These are phyloP conservation scores for Pseudonitzschia multistriata DNA, from an alignment of 108 stramenopile genomes.

Conservation along the genomic window DNA sequence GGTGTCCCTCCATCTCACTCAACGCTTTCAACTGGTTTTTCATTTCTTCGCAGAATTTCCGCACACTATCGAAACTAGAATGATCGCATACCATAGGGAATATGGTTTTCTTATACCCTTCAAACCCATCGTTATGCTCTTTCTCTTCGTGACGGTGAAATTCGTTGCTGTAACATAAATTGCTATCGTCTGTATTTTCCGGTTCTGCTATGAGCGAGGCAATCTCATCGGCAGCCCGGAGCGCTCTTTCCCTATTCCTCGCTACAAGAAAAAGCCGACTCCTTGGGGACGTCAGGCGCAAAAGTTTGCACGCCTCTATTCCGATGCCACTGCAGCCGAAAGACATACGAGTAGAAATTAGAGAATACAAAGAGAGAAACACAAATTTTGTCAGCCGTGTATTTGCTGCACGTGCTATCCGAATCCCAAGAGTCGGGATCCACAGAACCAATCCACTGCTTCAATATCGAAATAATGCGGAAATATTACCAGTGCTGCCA, in stretches of 20 bases:
- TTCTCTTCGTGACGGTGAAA: neutral
- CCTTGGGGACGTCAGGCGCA: constrained; percentile 25
- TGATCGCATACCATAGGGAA: constrained; percentile 46
- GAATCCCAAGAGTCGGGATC: no score
- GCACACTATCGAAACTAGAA: constrained; percentile 25
- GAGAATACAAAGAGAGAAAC: no score
- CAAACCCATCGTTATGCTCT: neutral
- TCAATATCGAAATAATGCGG: neutral
- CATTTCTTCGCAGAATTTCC: constrained; percentile 21
- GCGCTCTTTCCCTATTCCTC: constrained; percentile 32
- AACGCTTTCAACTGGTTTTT: constrained; percentile 15
- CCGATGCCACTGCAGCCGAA: constrained; percentile 35
- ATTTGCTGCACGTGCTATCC: no score
- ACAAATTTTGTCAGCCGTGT: no score
- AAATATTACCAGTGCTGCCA: neutral
- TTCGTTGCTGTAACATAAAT: neutral
- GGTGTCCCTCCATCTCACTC: neutral
- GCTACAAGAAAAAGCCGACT: constrained; percentile 37
- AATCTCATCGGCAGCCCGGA: constrained; percentile 5
- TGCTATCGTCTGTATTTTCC: neutral
- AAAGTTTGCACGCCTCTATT: constrained; percentile 35
- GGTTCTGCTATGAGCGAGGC: neutral
- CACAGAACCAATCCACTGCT: neutral
- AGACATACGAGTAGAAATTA: neutral
- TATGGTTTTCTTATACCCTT: neutral